Percentiles rank a stretch among this genome's conserved stretches.
These are phyloP conservation scores for Magnolia sinica DNA, from an alignment of 164 flowering plant species.

Conservation along the genomic window DNA sequence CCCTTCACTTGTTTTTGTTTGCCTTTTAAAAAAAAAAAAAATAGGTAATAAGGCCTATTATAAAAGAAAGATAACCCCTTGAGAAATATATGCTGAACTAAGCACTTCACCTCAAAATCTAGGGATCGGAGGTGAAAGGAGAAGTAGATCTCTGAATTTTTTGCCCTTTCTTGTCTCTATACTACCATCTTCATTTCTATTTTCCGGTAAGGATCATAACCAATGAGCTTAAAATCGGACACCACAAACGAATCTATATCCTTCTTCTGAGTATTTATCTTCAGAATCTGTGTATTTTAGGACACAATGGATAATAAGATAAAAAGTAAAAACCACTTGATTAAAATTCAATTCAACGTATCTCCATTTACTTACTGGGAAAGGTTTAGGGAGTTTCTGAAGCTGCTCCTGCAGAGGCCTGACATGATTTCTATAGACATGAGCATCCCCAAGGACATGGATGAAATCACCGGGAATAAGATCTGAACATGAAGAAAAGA, in stretches of 20 bases:
- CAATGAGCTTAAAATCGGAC: constrained; percentile 66
- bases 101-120: constrained; percentile 1
- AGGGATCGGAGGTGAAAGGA: background rate
- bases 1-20: too few species aligned
- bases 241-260: constrained; percentile 77
- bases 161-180: constrained; percentile 18
- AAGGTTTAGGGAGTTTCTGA: constrained; percentile 76
- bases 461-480: constrained; percentile 85
- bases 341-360: too few species aligned
- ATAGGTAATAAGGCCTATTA: too few species aligned
- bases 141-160: background rate
- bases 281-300: constrained; percentile 50
- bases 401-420: constrained; percentile 91
- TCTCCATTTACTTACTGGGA: constrained; percentile 61
- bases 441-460: constrained; percentile 90
- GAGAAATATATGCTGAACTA: too few species aligned
- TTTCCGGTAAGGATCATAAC: constrained; percentile 85
- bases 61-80: too few species aligned
- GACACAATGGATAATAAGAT: background rate
- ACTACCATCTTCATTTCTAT: constrained; percentile 93
- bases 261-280: constrained; percentile 74
- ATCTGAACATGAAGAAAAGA: constrained; percentile 36
- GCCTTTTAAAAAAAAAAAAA: too few species aligned
- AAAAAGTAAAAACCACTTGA: background rate
- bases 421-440: too few species aligned